These are phyloP conservation scores for Colletotrichum melonis DNA, from an alignment of 2,329 filamentous ascomycete genomes.

Conservation along the genomic window DNA sequence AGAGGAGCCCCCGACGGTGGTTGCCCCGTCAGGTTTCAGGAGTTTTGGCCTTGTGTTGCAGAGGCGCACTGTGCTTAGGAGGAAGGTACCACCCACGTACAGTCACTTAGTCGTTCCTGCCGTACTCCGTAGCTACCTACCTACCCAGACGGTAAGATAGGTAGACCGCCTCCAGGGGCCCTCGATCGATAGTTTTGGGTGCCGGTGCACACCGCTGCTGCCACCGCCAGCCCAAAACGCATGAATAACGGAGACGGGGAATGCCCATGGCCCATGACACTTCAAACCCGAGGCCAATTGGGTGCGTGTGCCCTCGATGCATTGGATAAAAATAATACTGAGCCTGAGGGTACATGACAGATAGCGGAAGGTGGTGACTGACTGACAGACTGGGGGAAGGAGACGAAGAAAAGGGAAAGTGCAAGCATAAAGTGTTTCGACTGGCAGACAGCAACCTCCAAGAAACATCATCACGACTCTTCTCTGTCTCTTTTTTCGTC, in stretches of 20 bases:
- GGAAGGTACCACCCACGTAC: neutral
- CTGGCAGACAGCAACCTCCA: conserved; percentile 24
- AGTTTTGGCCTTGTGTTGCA: neutral
- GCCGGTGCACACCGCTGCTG: conserved; percentile 19
- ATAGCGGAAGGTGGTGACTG: conserved; percentile 2
- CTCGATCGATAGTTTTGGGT: conserved; percentile 7
- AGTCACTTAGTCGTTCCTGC: neutral
- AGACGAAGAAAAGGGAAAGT: neutral
- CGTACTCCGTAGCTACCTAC: too few species aligned
- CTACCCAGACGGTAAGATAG: too few species aligned
- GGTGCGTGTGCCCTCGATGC: neutral
- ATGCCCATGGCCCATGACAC: conserved; percentile 25
- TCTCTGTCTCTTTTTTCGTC: neutral
- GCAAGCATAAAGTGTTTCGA: conserved; percentile 33
- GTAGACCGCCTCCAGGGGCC: neutral
- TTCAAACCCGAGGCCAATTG: neutral
- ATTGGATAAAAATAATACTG: conserved; percentile 22
- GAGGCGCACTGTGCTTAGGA: neutral
- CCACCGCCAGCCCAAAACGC: conserved; percentile 8
- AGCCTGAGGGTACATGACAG: conserved; percentile 3
- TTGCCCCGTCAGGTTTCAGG: conserved; percentile 49
- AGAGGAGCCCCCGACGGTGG: conserved; percentile 20
- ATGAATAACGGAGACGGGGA: conserved; percentile 33
- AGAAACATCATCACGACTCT: conserved; percentile 22
- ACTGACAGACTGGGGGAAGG: neutral